Evolutionary conservation across 75 land plant genomes (phyloP).

Genomic region (Selaginella tamariscina): DNA sequence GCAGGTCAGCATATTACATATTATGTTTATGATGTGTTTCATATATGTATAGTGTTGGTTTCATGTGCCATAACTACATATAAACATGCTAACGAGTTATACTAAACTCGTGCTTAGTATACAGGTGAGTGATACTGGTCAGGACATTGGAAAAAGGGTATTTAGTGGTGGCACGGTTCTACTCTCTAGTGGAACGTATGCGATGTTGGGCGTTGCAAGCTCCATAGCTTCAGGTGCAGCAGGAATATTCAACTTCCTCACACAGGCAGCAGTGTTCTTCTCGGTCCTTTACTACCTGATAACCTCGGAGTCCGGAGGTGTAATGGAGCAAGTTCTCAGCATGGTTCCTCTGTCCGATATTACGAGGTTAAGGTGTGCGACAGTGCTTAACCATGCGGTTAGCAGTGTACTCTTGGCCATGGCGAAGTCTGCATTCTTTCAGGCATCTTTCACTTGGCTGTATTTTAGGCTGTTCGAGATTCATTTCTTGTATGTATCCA

Average conservation of each 20-base stretch:
- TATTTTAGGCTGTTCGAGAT: conserved; percentile 51
- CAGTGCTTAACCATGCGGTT: conserved; percentile 68
- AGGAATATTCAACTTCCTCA: conserved; percentile 50
- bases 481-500: conserved; percentile 80
- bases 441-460: conserved; percentile 79
- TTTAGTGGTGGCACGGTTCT: conserved; percentile 41
- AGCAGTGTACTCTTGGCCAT: conserved; percentile 78
- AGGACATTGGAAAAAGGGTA: conserved; percentile 41
- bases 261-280: conserved; percentile 57
- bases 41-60: no score
- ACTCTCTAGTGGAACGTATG: conserved; percentile 38
- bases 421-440: conserved; percentile 59
- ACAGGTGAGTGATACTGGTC: conserved; percentile 40
- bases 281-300: conserved; percentile 72
- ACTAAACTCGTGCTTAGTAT: no score
- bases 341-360: conserved; percentile 62
- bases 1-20: no score
- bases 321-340: conserved; percentile 54
- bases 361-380: conserved; percentile 43
- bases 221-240: conserved; percentile 63
- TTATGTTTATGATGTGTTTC: no score
- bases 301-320: conserved; percentile 83
- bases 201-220: conserved; percentile 33
- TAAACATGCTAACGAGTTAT: no score
- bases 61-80: no score